Percentiles rank a stretch among this genome's conserved stretches.
Evolutionary conservation across 2,329 filamentous ascomycete genomes (phyloP).

Genomic region (Aspergillus pseudoviridinutans): DNA sequence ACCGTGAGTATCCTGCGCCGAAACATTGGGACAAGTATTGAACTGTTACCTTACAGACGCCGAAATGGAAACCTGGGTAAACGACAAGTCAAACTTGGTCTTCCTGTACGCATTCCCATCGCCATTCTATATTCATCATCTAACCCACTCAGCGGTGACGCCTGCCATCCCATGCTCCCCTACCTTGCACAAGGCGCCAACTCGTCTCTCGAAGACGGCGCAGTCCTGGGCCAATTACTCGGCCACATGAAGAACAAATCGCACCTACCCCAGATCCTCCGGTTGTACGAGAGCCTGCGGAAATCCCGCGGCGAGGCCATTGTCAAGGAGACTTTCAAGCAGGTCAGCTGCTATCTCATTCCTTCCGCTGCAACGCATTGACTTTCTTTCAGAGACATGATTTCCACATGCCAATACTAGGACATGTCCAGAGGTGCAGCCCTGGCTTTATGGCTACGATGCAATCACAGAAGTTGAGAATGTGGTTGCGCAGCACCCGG

Average conservation of each 20-base stretch:
- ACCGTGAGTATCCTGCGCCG: constrained; percentile 21
- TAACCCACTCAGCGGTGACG: constrained; percentile 45
- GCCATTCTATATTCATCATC: background rate
- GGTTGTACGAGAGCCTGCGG: constrained; percentile 43
- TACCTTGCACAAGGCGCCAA: constrained; percentile 65
- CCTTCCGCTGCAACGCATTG: background rate
- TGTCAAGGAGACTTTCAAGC: constrained; percentile 59
- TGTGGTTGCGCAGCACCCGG: constrained; percentile 22
- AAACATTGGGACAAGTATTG: background rate
- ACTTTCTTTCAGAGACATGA: constrained; percentile 40
- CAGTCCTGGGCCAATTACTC: constrained; percentile 58
- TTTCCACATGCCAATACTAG: constrained; percentile 47
- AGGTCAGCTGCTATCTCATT: constrained; percentile 16
- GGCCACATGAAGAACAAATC: constrained; percentile 45
- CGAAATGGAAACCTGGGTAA: constrained; percentile 55
- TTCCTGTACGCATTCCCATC: constrained; percentile 28
- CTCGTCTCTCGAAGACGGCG: constrained; percentile 64
- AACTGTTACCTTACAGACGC: constrained; percentile 28
- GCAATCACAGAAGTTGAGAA: constrained; percentile 53
- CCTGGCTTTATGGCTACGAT: constrained; percentile 64
- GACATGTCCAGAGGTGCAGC: constrained; percentile 60
- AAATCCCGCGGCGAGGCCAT: constrained; percentile 53
- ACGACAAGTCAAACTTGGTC: constrained; percentile 48
- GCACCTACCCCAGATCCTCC: constrained; percentile 42
- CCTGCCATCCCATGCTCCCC: constrained; percentile 62